phyloP scores from a whole-genome alignment of 2,329 filamentous ascomycete genomes.

The Fusarium chlamydosporum region DNA sequence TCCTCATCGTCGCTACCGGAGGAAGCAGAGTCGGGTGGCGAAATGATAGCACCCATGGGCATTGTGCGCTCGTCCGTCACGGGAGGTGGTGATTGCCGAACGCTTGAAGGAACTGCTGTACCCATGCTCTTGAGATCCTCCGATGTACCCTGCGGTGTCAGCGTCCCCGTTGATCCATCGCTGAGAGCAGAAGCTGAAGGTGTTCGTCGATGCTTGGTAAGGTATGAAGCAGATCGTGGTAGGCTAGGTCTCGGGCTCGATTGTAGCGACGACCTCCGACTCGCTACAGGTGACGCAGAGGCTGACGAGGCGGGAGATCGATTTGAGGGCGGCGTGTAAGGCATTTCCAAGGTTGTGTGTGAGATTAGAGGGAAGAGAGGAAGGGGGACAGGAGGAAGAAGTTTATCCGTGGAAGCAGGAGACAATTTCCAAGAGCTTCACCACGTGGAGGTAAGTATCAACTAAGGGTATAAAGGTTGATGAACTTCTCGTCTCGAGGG shows the following conservation, averaged over 20 bases:
- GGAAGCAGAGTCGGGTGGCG: constrained; percentile 86
- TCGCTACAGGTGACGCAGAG: constrained; percentile 68
- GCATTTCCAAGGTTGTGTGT: constrained; percentile 71
- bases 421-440: constrained; percentile 35
- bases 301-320: constrained; percentile 73
- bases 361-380: constrained; percentile 27
- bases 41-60: constrained; percentile 87
- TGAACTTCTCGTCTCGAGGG: constrained; percentile 24
- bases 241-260: constrained; percentile 66
- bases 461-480: constrained; percentile 27
- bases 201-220: constrained; percentile 73
- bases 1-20: constrained; percentile 92
- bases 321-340: constrained; percentile 86
- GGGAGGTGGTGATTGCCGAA: constrained; percentile 88
- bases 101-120: constrained; percentile 59
- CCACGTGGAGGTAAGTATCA: constrained; percentile 37
- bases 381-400: constrained; percentile 15
- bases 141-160: constrained; percentile 65
- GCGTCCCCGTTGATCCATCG: constrained; percentile 54
- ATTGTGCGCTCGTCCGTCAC: constrained; percentile 79
- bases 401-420: constrained; percentile 47
- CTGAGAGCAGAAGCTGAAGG: constrained; percentile 59
- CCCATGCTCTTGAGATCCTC: constrained; percentile 64
- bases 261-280: constrained; percentile 71
- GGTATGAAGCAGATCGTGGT: constrained; percentile 75